Conservation (phyloP, 2,329 filamentous ascomycete species). For the Penicillium digitatum region DNA sequence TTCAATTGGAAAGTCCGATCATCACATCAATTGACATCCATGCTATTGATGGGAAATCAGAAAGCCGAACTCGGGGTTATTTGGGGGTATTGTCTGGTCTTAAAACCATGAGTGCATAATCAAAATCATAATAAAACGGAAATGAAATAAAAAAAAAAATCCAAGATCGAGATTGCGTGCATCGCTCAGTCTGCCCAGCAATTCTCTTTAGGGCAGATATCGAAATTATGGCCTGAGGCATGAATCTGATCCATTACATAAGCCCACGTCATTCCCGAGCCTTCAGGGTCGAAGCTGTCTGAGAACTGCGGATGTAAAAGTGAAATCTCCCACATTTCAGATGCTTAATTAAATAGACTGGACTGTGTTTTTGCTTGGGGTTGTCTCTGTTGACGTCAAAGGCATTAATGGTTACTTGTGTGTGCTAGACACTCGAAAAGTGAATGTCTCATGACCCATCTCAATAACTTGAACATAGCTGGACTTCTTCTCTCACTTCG, state of each 20-base stretch:
- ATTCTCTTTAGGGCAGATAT: neutral
- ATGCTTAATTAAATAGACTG: neutral
- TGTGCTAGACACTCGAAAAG: constrained; percentile 3
- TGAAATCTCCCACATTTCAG: neutral
- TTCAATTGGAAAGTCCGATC: too few relatives aligned
- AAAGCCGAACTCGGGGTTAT: too few relatives aligned
- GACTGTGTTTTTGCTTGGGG: neutral
- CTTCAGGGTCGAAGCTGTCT: neutral
- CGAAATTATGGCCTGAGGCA: neutral
- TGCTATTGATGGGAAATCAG: too few relatives aligned
- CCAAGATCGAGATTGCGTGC: too few relatives aligned
- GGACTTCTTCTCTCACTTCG: neutral
- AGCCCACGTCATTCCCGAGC: neutral
- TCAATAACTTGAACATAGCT: constrained; percentile 1
- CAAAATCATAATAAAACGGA: too few relatives aligned
- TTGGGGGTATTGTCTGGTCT: too few relatives aligned
- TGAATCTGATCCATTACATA: neutral
- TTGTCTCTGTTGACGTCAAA: neutral
- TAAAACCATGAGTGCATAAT: too few relatives aligned
- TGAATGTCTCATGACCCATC: neutral
- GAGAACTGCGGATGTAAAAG: neutral
- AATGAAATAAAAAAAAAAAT: too few relatives aligned
- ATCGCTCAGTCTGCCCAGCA: too few relatives aligned
- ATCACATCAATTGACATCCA: too few relatives aligned
- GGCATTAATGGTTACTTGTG: neutral